These are phyloP conservation scores for Yarrowia sp. DNA, from an alignment of 805 yeast species.

Conservation along the genomic window DNA sequence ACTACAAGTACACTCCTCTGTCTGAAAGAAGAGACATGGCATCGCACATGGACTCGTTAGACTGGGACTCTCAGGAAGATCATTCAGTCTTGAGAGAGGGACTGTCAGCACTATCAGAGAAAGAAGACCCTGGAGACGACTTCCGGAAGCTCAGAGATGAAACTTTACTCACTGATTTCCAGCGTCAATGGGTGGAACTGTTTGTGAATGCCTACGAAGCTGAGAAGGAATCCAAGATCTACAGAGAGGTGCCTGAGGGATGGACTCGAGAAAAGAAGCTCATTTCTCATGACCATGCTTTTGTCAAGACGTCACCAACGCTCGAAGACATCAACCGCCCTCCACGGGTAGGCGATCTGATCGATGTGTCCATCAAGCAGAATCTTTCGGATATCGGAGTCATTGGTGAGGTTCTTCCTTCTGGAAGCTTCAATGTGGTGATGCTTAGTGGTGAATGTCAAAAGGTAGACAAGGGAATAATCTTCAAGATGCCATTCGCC, in stretches of 20 bases:
- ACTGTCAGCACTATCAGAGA: not conserved
- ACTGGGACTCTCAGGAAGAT: too few species aligned
- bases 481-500: conserved; percentile 30
- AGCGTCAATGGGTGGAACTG: not conserved
- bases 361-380: conserved; percentile 16
- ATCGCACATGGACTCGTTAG: not conserved
- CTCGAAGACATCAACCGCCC: conserved; percentile 29
- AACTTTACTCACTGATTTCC: not conserved
- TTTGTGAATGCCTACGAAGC: not conserved
- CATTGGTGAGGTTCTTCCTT: conserved; percentile 4
- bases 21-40: not conserved
- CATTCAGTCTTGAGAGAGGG: not conserved
- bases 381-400: conserved; percentile 30
- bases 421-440: conserved; percentile 23
- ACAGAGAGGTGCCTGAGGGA: conserved; percentile 2
- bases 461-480: not conserved
- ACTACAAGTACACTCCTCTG: not conserved
- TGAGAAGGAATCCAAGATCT: conserved; percentile 1
- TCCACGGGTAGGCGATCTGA: conserved; percentile 15
- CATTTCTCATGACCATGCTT: conserved; percentile 12
- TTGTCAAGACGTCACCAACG: conserved; percentile 6
- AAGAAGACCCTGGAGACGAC: not conserved
- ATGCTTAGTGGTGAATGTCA: conserved; percentile 21
- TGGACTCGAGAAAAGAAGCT: conserved; percentile 17
- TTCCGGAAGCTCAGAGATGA: not conserved